Base-by-base conservation (phyloP, 202 grass and related monocot genomes). In the Carex sylvatica region DNA sequence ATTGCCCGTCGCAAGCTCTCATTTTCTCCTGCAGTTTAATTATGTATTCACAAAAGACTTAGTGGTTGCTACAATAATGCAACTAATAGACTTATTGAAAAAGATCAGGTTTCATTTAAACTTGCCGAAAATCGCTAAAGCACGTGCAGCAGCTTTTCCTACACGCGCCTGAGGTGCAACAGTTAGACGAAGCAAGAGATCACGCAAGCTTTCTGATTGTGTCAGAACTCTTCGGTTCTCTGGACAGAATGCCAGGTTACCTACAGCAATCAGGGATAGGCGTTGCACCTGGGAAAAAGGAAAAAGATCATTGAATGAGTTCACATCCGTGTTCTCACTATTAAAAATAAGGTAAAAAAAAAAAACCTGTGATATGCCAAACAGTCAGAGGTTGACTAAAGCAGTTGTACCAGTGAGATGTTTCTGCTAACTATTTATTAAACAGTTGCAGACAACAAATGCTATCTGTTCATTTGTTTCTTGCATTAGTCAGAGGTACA, bases 191-290 rank as follows among this genome's bases (percentile, higher is more conserved):
- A 98, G 92, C 83, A 98, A 92, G 81, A 95, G 90, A 36, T 95
- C 92, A 68, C 61, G 87, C 85, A 98, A 80, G 68, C 92, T 98
- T 86, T 93, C 95, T 71, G 95, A 98, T 83, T 91, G 92, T 52
- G 90, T 84, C 72, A 98, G 86, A 63, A 84, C 94, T 78, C 74
- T 91, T 84, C 95, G 92, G 85, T 93, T 95, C 86, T 98, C 95
- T 80, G 88, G 88, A 92, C 87, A 98, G 87, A 98, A 98, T 83
- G 92, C 95, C 80, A 98, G 89, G 87, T 98, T 98, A 79, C 95
- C 95, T 86, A 98, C 92, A 84, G 92, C 86, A 86, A 95, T 90
- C 82, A 98, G 84, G 77, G 95, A 95, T 81, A 93, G 85, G 24
- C 89, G 89, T 93, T 95, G 95, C 87, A 98, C 95, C 95, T 98